These are phyloP conservation scores for Suhomyces wounanorum DNA, from an alignment of 1,139 yeast species.

Conservation along the genomic window DNA sequence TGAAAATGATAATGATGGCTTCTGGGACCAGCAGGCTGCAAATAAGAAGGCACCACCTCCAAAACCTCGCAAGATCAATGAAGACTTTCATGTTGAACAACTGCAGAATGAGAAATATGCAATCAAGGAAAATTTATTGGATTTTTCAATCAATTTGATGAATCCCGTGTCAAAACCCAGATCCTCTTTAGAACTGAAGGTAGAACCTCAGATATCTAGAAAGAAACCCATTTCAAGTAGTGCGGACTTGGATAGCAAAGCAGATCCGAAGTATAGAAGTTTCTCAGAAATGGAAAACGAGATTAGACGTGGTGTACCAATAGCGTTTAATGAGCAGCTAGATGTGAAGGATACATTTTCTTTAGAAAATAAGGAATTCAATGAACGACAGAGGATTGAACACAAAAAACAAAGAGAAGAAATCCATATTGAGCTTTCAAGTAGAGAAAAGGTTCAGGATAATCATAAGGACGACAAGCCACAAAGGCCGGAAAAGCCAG, in stretches of 20 bases:
- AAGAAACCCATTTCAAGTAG: neutral
- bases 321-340: neutral
- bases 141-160: constrained; percentile 23
- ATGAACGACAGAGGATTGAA: neutral
- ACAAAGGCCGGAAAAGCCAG: neutral
- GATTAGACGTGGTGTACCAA: constrained; percentile 16
- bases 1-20: constrained; percentile 1
- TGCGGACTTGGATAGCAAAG: neutral
- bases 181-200: neutral
- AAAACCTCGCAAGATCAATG: constrained; percentile 13
- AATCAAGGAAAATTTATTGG: neutral
- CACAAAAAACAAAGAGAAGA: neutral
- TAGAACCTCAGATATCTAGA: neutral
- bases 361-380: neutral
- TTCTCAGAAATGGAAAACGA: constrained; percentile 26
- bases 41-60: constrained; percentile 14
- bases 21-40: constrained; percentile 7
- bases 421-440: neutral
- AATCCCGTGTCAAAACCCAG: constrained; percentile 22
- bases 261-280: constrained; percentile 16
- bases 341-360: neutral
- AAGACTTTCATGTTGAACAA: too few species aligned
- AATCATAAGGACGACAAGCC: neutral
- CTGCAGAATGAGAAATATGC: neutral
- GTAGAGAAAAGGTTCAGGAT: neutral